Evolutionary conservation across 78 protist genomes (phyloP).

Genomic region (Speleostelium caveatum): DNA sequence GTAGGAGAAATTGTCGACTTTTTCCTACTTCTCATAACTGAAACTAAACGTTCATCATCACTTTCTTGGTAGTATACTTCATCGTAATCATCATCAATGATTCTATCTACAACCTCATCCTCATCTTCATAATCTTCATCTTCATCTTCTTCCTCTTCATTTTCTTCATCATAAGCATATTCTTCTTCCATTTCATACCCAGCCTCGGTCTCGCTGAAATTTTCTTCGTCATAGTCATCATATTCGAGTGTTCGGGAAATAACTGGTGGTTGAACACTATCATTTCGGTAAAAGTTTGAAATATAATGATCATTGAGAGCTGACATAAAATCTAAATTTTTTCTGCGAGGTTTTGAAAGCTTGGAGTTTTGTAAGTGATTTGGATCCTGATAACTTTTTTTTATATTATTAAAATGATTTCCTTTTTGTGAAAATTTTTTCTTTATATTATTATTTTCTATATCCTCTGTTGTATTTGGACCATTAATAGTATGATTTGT

Average conservation of each 20-base stretch:
- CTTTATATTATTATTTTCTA: background rate
- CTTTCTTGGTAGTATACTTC: constrained; percentile 17
- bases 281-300: background rate
- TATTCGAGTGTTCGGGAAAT: background rate
- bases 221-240: background rate
- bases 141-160: constrained; percentile 25
- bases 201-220: background rate
- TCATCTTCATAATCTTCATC: constrained; percentile 35
- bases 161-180: constrained; percentile 18
- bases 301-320: constrained; percentile 28
- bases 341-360: constrained; percentile 23
- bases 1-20: background rate
- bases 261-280: background rate
- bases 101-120: constrained; percentile 33
- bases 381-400: constrained; percentile 34
- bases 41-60: background rate
- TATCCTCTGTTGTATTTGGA: background rate
- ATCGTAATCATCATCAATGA: background rate
- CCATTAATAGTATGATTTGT: background rate
- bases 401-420: constrained; percentile 10
- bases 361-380: background rate
- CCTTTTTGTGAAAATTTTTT: constrained; percentile 39
- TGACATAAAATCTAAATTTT: background rate
- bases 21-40: constrained; percentile 10
- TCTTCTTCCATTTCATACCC: background rate